Conservation (phyloP, 495 filamentous ascomycete species). For the Hyaloscypha bicolor region DNA sequence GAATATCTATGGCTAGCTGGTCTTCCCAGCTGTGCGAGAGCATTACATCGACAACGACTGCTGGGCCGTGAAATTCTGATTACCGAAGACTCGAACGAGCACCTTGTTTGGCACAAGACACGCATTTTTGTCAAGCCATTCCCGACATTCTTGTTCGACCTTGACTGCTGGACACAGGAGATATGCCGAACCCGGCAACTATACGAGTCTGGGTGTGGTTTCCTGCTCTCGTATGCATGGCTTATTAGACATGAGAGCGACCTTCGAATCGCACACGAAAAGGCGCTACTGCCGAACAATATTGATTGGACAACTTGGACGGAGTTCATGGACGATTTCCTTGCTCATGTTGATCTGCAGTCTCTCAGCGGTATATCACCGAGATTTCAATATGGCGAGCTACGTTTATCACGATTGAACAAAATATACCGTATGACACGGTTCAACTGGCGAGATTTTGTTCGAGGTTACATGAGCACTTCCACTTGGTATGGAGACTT, state of each 20-base stretch:
- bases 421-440: constrained; percentile 26
- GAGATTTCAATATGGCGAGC: constrained; percentile 43
- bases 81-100: constrained; percentile 51
- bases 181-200: neutral
- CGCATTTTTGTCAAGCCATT: constrained; percentile 61
- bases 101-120: constrained; percentile 56
- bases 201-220: neutral
- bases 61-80: constrained; percentile 47
- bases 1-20: constrained; percentile 21
- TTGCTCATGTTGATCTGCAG: neutral
- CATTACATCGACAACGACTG: constrained; percentile 46
- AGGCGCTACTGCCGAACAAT: neutral
- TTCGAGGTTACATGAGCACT: neutral
- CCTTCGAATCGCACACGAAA: neutral
- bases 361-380: neutral
- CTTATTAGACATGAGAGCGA: neutral
- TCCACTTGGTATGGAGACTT: constrained; percentile 32
- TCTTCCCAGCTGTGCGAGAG: constrained; percentile 32
- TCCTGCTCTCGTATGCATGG: neutral
- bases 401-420: constrained; percentile 41
- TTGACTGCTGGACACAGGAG: neutral
- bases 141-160: constrained; percentile 35
- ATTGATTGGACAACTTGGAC: neutral
- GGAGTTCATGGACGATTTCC: neutral
- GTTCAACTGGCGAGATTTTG: neutral